These are phyloP conservation scores for Daldinia grandis DNA, from an alignment of 495 filamentous ascomycete species.

Conservation along the genomic window DNA sequence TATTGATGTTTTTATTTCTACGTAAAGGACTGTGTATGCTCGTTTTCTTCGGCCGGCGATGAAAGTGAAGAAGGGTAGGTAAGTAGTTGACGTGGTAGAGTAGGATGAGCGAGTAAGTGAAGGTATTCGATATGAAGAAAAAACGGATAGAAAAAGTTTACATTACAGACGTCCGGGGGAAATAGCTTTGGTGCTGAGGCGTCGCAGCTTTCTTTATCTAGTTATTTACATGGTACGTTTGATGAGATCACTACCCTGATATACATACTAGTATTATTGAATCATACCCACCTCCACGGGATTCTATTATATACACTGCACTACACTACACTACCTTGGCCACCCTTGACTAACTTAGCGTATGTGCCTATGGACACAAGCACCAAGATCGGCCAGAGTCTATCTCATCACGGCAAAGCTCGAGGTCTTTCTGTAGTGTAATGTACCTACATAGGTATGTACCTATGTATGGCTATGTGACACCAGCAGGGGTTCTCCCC, in stretches of 20 bases:
- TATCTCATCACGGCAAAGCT: conserved; percentile 22
- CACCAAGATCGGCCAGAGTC: conserved; percentile 9
- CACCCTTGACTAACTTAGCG: conserved; percentile 12
- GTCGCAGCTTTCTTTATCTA: conserved; percentile 10
- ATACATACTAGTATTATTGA: conserved; percentile 5
- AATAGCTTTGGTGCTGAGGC: conserved; percentile 7
- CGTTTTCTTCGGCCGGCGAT: conserved; percentile 28
- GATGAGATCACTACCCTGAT: conserved; percentile 18
- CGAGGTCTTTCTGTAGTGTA: conserved; percentile 2
- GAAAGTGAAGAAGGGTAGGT: conserved; percentile 10
- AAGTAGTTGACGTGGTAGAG: not conserved
- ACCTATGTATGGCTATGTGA: conserved; percentile 4
- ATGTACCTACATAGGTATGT: too few species aligned
- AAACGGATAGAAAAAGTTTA: conserved; percentile 13
- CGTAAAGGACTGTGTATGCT: conserved; percentile 18
- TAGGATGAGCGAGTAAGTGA: conserved; percentile 8
- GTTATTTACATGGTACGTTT: conserved; percentile 1
- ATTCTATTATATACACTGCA: conserved; percentile 23
- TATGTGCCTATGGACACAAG: conserved; percentile 6
- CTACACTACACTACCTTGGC: too few species aligned
- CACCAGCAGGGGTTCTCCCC: conserved; percentile 14
- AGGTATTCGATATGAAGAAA: not conserved
- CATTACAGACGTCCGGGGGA: conserved; percentile 20
- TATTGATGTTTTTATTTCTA: not conserved
- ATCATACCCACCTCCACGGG: conserved; percentile 32